Evolutionary conservation across 2,329 filamentous ascomycete species (phyloP).

Genomic region (Coniochaeta sp.): DNA sequence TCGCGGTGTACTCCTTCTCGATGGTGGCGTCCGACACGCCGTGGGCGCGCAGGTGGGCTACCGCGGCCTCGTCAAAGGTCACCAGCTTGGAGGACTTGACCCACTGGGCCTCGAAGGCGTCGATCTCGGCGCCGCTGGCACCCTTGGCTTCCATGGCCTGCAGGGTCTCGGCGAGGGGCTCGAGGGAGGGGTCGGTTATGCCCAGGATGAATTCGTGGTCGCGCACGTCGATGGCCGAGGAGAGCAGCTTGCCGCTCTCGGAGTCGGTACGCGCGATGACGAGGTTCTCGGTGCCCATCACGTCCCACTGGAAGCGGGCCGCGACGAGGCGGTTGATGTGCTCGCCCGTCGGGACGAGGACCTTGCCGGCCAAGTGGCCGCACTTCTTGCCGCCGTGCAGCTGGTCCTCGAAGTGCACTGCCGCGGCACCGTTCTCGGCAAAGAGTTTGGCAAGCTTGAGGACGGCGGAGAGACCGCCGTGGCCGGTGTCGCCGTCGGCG

Average conservation of each 20-base stretch:
- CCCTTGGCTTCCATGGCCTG: constrained; percentile 83
- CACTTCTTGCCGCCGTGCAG: constrained; percentile 98
- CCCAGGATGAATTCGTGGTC: constrained; percentile 97
- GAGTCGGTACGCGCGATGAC: constrained; percentile 94
- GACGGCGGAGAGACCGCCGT: constrained; percentile 86
- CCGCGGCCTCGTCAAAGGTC: constrained; percentile 86
- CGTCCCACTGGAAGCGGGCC: constrained; percentile 93
- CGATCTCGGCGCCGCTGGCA: constrained; percentile 71
- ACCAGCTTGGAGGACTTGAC: constrained; percentile 78
- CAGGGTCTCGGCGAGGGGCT: constrained; percentile 79
- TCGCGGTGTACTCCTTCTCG: constrained; percentile 55
- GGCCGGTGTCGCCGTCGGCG: constrained; percentile 92
- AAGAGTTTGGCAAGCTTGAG: constrained; percentile 96
- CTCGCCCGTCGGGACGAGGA: constrained; percentile 85
- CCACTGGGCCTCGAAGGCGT: constrained; percentile 80
- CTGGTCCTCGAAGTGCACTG: constrained; percentile 96
- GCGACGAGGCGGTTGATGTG: constrained; percentile 94
- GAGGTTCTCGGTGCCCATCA: constrained; percentile 94
- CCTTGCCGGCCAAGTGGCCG: constrained; percentile 92
- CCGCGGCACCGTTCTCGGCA: constrained; percentile 91
- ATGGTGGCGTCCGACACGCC: constrained; percentile 57
- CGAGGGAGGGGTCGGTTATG: constrained; percentile 63
- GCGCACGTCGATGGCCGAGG: constrained; percentile 83
- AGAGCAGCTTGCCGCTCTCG: constrained; percentile 85
- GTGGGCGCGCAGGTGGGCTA: constrained; percentile 62